phyloP scores from a whole-genome alignment of 148 eudicot species.

The Linanthus parryae region DNA sequence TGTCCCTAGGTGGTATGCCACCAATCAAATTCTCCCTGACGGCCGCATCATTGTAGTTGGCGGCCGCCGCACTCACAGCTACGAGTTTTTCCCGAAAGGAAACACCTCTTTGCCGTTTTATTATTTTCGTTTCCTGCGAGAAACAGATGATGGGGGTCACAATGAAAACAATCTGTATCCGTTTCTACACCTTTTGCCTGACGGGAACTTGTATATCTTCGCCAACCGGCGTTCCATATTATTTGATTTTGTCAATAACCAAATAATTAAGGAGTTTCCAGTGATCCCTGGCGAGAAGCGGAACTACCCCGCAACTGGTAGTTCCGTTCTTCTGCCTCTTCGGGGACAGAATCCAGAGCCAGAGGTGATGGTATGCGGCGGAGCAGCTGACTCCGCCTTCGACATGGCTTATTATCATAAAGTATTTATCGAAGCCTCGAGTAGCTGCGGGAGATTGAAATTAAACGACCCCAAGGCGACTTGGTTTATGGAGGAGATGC shows the following conservation, averaged over 20 bases:
- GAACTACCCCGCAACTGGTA: constrained; percentile 64
- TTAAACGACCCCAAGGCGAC: constrained; percentile 36
- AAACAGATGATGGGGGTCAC: constrained; percentile 41
- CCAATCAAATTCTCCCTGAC: constrained; percentile 61
- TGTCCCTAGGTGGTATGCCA: constrained; percentile 68
- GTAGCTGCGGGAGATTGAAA: constrained; percentile 44
- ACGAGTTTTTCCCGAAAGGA: constrained; percentile 62
- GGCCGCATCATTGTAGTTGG: constrained; percentile 66
- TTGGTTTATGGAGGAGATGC: constrained; percentile 66
- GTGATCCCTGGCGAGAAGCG: constrained; percentile 49
- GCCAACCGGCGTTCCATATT: constrained; percentile 61
- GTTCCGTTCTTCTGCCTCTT: constrained; percentile 58
- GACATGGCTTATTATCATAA: constrained; percentile 14
- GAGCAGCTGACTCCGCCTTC: constrained; percentile 42
- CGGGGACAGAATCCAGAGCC: constrained; percentile 17
- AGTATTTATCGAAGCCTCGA: constrained; percentile 32
- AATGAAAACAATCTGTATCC: constrained; percentile 90
- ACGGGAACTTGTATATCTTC: constrained; percentile 57
- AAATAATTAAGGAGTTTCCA: constrained; percentile 41
- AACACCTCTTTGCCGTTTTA: not conserved
- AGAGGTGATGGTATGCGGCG: constrained; percentile 78
- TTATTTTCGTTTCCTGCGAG: constrained; percentile 30
- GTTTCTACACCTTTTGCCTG: constrained; percentile 60
- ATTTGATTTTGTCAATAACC: constrained; percentile 27
- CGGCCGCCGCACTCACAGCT: constrained; percentile 48